Evolutionary conservation across 495 filamentous ascomycete genomes (phyloP).

Genomic region (Aspergillus sclerotioniger): DNA sequence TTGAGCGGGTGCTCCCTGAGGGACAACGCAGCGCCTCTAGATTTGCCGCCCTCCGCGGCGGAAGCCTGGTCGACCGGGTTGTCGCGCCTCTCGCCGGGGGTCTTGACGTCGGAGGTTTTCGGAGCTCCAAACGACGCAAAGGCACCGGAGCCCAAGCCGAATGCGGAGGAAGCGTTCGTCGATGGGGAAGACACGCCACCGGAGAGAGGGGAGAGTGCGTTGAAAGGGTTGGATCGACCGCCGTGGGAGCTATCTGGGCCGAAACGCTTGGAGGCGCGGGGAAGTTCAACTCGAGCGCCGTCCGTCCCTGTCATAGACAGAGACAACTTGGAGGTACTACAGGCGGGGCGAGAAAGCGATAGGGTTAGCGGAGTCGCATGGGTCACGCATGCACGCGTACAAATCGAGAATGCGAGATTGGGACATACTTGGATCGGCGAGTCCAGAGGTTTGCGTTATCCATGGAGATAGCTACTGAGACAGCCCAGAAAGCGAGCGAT

Average conservation of each 20-base stretch:
- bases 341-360: slow-evolving; percentile 14
- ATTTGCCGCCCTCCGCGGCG: slow-evolving; percentile 49
- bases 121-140: slow-evolving; percentile 96
- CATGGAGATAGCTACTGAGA: slow-evolving; percentile 48
- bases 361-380: background rate
- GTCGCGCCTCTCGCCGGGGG: slow-evolving; percentile 66
- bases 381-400: background rate
- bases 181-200: slow-evolving; percentile 80
- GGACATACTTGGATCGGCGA: slow-evolving; percentile 81
- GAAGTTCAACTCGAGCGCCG: slow-evolving; percentile 58
- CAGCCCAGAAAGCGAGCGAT: slow-evolving; percentile 43
- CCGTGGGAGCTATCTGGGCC: slow-evolving; percentile 76
- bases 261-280: slow-evolving; percentile 72
- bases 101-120: slow-evolving; percentile 79
- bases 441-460: slow-evolving; percentile 80
- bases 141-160: slow-evolving; percentile 89
- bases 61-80: slow-evolving; percentile 54
- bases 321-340: slow-evolving; percentile 83
- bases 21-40: slow-evolving; percentile 40
- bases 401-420: slow-evolving; percentile 17
- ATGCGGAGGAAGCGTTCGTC: slow-evolving; percentile 82
- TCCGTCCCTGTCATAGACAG: slow-evolving; percentile 69
- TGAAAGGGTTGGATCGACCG: slow-evolving; percentile 83
- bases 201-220: slow-evolving; percentile 68
- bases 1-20: slow-evolving; percentile 64